Percentiles rank a stretch among this genome's conserved stretches.
Conservation (phyloP, 2,329 filamentous ascomycete species). For the Neurospora sp. region DNA sequence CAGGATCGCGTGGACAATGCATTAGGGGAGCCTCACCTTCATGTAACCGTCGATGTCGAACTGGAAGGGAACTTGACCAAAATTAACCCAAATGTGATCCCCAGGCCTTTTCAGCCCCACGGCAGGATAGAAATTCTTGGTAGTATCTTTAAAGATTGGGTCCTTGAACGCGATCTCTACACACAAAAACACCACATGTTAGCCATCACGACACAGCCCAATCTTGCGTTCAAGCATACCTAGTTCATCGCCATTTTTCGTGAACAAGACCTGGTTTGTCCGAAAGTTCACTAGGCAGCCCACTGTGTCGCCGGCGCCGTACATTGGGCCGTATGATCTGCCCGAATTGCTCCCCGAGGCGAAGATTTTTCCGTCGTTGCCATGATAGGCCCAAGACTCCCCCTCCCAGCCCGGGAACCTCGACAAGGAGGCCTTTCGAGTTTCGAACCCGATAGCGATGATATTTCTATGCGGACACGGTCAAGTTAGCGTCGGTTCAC, state of each 20-base stretch:
- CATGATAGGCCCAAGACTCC: constrained; percentile 60
- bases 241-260: constrained; percentile 50
- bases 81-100: constrained; percentile 54
- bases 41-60: constrained; percentile 88
- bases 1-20: constrained; percentile 1
- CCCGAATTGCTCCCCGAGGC: constrained; percentile 42
- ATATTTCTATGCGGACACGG: constrained; percentile 35
- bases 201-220: constrained; percentile 10
- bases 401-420: constrained; percentile 58
- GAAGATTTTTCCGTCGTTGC: constrained; percentile 56
- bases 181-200: constrained; percentile 9
- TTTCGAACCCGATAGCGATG: constrained; percentile 54
- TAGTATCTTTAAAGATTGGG: constrained; percentile 45
- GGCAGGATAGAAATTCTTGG: constrained; percentile 55
- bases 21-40: constrained; percentile 37
- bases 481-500: constrained; percentile 9
- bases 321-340: constrained; percentile 47
- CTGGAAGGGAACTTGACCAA: constrained; percentile 67
- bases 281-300: constrained; percentile 60
- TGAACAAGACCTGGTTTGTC: constrained; percentile 57
- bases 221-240: constrained; percentile 29
- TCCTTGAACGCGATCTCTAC: constrained; percentile 63
- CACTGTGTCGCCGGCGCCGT: constrained; percentile 47
- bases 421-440: constrained; percentile 40
- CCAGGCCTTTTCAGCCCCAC: constrained; percentile 57